Conservation (phyloP, 306 rosid genomes). For the Ammopiptanthus mongolicus region DNA sequence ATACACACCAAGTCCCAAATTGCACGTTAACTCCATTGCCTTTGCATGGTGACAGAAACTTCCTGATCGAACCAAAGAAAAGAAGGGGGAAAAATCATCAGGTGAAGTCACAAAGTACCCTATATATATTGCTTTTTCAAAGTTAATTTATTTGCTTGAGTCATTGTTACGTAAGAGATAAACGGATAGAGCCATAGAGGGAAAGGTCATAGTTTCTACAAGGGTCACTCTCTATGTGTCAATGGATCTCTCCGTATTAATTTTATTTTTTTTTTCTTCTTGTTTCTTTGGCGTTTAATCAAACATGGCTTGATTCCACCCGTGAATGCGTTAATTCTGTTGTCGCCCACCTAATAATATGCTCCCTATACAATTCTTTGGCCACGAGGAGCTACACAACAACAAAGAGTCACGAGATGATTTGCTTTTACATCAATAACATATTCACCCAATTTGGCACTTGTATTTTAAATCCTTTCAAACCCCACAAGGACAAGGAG, state of each 20-base stretch:
- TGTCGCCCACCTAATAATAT: conserved; percentile 34
- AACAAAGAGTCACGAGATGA: conserved; percentile 65
- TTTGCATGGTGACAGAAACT: conserved; percentile 14
- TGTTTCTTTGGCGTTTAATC: neutral
- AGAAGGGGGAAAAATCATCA: neutral
- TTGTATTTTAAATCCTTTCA: neutral
- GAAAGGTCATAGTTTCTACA: neutral
- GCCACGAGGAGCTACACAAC: conserved; percentile 56
- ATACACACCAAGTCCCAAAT: neutral
- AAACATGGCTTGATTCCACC: conserved; percentile 29
- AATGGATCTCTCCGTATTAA: neutral
- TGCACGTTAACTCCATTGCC: conserved; percentile 15
- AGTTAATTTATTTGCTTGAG: neutral
- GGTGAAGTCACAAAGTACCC: conserved; percentile 23
- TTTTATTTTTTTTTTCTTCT: neutral
- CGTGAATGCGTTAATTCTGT: conserved; percentile 50
- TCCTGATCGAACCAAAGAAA: neutral
- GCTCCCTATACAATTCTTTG: conserved; percentile 31
- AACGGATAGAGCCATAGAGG: neutral
- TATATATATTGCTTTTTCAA: neutral
- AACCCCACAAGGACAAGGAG: neutral
- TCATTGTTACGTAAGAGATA: neutral
- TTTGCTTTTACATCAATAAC: conserved; percentile 30
- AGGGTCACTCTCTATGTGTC: conserved; percentile 10
- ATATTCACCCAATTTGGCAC: conserved; percentile 22